Evolutionary conservation across 1,284 basidiomycete species (phyloP), one percentile per base, ranked within the genome.

Genomic region (Cerrena zonata): DNA sequence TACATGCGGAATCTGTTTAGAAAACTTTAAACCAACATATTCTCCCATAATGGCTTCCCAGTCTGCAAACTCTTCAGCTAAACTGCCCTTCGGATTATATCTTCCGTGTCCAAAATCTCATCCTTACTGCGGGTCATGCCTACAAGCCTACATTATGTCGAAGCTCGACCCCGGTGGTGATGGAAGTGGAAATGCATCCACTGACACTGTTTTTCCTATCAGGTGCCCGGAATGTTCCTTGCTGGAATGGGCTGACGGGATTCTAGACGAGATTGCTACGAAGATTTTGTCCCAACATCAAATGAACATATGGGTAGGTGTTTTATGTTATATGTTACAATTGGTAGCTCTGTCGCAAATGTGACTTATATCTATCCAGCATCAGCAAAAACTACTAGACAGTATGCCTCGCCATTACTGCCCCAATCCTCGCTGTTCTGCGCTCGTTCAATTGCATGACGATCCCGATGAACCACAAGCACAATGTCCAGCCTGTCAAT

Each of bases 1-100:
- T 0, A 63, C 36, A 2, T 74, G 72, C 48, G 70, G 69, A 3
- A 72, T 74, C 38, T 74, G 72, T 59, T 60, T 71, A 52, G 71
- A 74, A 39, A 51, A 65, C 2, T 70, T 71, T 51, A 65, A 68
- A 37, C 53, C 54, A 10, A 70, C 70, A 0, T 51, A 69, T 50
- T 70, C 69, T 3, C 71, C 71, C 1, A 54, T 68, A 19, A 55
- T 58, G 4, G 70, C 70, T 0, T 55, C 69, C 1, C 53, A 59
- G 3, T 65, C 66, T 2, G 70, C 70, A 15, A 69, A 66, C 34
- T 68, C 69, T 1, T 72, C 70, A 2, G 56, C 48, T 4, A 61
- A 62, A n/a, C 58, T 72, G 5, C 64, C 61, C 27, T 73, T 70
- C 44, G 72, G 71, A 2, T 55, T 71, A 4, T 52, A 57, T 4